phyloP scores from a whole-genome alignment of 345 rosid genomes.

The Gossypium bickii region DNA sequence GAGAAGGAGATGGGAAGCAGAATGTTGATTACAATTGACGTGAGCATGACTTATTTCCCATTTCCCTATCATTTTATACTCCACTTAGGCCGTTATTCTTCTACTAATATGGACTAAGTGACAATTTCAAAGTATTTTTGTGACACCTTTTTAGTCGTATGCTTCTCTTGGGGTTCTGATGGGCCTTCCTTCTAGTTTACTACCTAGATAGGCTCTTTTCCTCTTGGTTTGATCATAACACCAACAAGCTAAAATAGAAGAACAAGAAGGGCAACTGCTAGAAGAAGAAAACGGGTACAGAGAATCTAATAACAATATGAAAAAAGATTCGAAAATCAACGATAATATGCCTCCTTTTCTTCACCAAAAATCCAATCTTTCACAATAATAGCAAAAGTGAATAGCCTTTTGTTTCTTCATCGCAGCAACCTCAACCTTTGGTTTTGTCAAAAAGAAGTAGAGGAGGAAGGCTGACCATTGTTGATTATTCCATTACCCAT shows the following conservation, averaged over 20 bases:
- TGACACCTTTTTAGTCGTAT: no score
- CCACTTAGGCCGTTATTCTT: no score
- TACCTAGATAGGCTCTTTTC: no score
- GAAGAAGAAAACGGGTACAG: conserved; percentile 27
- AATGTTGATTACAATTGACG: no score
- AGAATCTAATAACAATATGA: conserved; percentile 30
- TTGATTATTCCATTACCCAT: conserved; percentile 33
- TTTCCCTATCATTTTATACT: no score
- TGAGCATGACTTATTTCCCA: no score
- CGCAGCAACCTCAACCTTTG: conserved; percentile 12
- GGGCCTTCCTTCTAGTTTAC: no score
- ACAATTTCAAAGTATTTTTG: no score
- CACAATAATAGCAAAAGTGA: conserved; percentile 15
- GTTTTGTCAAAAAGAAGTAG: conserved; percentile 24
- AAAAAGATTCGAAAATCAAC: conserved; percentile 29
- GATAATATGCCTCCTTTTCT: conserved; percentile 16
- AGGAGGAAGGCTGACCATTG: conserved; percentile 42
- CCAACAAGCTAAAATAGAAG: not conserved
- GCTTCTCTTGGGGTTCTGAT: no score
- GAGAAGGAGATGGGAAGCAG: no score
- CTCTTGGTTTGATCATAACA: no score
- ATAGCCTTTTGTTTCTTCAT: conserved; percentile 17
- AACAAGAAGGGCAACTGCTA: conserved; percentile 17
- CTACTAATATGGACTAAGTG: no score
- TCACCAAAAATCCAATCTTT: conserved; percentile 18